A percentile compares a stretch with the other conserved stretches of the same genome.
These are phyloP conservation scores for Pouteria campechiana DNA, from an alignment of 179 eudicot genomes.

Conservation along the genomic window DNA sequence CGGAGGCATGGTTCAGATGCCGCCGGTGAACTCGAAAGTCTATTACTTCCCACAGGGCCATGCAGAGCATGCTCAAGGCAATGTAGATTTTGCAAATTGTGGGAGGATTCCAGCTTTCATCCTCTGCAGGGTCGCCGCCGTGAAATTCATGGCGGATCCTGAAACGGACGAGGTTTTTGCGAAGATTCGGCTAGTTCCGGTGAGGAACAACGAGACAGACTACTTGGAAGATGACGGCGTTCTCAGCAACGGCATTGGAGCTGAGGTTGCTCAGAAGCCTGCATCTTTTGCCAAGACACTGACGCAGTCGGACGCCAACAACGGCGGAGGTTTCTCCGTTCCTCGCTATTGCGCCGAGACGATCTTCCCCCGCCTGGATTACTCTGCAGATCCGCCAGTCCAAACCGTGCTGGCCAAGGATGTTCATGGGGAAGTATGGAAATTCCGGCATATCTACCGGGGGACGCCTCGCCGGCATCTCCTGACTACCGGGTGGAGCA, in stretches of 20 bases:
- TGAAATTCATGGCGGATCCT: slow-evolving; percentile 62
- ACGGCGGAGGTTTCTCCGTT: slow-evolving; percentile 95
- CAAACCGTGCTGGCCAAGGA: slow-evolving; percentile 73
- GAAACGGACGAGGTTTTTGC: slow-evolving; percentile 87
- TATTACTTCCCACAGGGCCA: slow-evolving; percentile 92
- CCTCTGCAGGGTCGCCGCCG: slow-evolving; percentile 43
- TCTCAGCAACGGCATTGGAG: slow-evolving; percentile 15
- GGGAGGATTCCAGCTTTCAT: slow-evolving; percentile 46
- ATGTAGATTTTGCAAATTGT: slow-evolving; percentile 39
- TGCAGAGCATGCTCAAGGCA: slow-evolving; percentile 54
- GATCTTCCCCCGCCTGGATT: slow-evolving; percentile 74
- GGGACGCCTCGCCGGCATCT: slow-evolving; percentile 94
- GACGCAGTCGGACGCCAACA: slow-evolving; percentile 90
- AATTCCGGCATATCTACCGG: slow-evolving; percentile 83
- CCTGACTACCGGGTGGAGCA: slow-evolving; percentile 93
- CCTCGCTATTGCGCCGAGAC: slow-evolving; percentile 94
- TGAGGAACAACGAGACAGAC: slow-evolving; percentile 25
- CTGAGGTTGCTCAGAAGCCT: slow-evolving; percentile 48
- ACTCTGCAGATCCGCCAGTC: slow-evolving; percentile 77
- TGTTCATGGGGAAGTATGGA: slow-evolving; percentile 81
- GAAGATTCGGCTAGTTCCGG: slow-evolving; percentile 40
- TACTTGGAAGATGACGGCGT: slow-evolving; percentile 28
- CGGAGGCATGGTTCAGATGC: slow-evolving; percentile 92
- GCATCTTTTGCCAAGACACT: slow-evolving; percentile 81
- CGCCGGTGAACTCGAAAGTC: slow-evolving; percentile 43